Evolutionary conservation across 73 alveolate genomes (phyloP), one percentile per base, ranked within the genome.

Genomic region (Paramecium caudatum): DNA sequence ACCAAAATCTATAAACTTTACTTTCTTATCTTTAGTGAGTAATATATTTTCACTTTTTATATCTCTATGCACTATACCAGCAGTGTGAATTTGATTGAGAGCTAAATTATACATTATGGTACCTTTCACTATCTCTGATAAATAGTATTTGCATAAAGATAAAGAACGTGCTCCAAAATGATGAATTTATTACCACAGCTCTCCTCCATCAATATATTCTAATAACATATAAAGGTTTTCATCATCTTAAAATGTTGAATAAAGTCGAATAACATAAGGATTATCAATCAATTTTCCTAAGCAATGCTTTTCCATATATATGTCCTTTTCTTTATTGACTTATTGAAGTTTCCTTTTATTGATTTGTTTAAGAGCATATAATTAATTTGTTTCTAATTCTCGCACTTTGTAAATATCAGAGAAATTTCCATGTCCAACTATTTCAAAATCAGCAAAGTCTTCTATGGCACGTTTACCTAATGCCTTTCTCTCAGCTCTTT

Each of bases 301-400:
- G 15, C 78, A 94, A 88, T 91, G 95, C 48, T 91, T 91, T 90
- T 91, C 95, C 95, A 91, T 91, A 48, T 86, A 30, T 8, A 91
- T 80, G 61, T 91, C 95, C 46, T 90, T 90, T 46, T 91, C 94
- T 41, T 91, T 91, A 12, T 81, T 61, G 1, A 91, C 87, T 78
- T 91, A 78, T 12, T 80, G 47, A 5, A 86, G 32, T 81, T 90
- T 91, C 50, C 82, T 34, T 46, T 91, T 91, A 32, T 90, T 61
- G 21, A 91, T 33, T 30, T 41, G 47, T 33, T 91, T 91, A 47
- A 91, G 37, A 1, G 95, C 95, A 74, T 41, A 91, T 8, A 82
- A 12, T 37, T 91, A 63, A 23, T 93, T 91, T 23, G 91, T 90
- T 49, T 62, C 70, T 30, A 78, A 47, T 49, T 91, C 95, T 61